phyloP scores from a whole-genome alignment of 768 basidiomycete species.

The Leccinellum rugosiceps region DNA sequence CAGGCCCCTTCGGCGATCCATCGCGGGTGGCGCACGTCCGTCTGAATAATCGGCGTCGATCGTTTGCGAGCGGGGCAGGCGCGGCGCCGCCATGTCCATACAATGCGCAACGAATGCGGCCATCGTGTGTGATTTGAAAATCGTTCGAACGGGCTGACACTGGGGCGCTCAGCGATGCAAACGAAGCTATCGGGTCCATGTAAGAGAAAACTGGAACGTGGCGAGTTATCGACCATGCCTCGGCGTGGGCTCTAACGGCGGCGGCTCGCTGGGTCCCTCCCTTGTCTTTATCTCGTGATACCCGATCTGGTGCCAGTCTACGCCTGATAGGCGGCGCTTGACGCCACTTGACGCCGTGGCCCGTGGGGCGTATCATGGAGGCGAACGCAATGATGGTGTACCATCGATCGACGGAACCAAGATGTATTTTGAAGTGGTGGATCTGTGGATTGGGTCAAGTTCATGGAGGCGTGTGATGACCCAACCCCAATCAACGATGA shows the following conservation, averaged over 20 bases:
- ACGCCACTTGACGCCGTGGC: neutral
- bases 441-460: no score
- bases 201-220: neutral
- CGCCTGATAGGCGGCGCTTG: neutral
- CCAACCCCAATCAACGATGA: no score
- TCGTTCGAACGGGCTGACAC: no score
- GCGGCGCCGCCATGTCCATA: neutral
- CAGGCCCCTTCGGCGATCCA: neutral
- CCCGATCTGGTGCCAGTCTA: neutral
- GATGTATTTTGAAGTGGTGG: no score
- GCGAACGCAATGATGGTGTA: neutral
- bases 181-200: neutral
- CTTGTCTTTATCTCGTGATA: neutral
- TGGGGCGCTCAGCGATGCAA: no score
- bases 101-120: neutral
- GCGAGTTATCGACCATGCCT: neutral
- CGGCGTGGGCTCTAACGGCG: no score
- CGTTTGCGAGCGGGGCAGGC: neutral
- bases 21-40: neutral
- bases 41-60: neutral
- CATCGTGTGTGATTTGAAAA: no score
- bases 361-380: neutral
- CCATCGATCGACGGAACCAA: neutral
- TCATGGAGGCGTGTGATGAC: no score
- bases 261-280: neutral